Evolutionary conservation across 306 rosid species (phyloP).

Genomic region (Elaeagnus macrophylla): DNA sequence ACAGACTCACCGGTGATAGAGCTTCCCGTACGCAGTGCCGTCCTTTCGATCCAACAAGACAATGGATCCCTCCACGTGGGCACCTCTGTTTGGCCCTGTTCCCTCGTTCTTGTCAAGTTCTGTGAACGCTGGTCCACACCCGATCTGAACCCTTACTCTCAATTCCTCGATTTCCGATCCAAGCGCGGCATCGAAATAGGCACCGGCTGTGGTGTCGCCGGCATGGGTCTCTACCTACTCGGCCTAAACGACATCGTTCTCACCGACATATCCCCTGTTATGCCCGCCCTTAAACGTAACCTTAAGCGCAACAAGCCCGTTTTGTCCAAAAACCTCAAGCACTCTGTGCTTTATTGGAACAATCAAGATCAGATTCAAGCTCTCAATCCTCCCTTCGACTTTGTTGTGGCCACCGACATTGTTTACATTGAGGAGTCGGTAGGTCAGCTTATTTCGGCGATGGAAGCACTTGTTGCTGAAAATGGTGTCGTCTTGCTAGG

Average conservation of each 20-base stretch:
- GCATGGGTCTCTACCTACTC: conserved; percentile 76
- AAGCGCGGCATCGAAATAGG: conserved; percentile 88
- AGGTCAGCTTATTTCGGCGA: conserved; percentile 42
- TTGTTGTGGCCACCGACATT: conserved; percentile 67
- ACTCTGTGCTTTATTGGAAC: no score
- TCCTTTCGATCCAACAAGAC: conserved; percentile 74
- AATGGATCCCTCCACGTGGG: conserved; percentile 89
- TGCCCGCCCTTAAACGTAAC: no score
- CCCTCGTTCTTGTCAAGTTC: conserved; percentile 85
- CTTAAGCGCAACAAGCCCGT: conserved; percentile 33
- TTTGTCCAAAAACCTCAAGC: no score
- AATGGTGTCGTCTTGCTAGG: conserved; percentile 76
- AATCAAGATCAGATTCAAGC: conserved; percentile 35
- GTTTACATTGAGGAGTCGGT: conserved; percentile 80
- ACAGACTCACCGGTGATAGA: conserved; percentile 79
- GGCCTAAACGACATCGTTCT: conserved; percentile 70
- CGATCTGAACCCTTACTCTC: conserved; percentile 39
- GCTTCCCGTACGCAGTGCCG: conserved; percentile 51
- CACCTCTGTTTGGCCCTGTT: conserved; percentile 95
- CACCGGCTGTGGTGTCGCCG: conserved; percentile 77
- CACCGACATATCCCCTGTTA: conserved; percentile 73
- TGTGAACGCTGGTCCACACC: conserved; percentile 63
- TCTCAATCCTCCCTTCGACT: conserved; percentile 53
- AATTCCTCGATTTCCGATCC: conserved; percentile 46
- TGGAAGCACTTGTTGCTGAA: conserved; percentile 47